Conservation (phyloP, 805 yeast genomes). For the Starmerella stellata region DNA sequence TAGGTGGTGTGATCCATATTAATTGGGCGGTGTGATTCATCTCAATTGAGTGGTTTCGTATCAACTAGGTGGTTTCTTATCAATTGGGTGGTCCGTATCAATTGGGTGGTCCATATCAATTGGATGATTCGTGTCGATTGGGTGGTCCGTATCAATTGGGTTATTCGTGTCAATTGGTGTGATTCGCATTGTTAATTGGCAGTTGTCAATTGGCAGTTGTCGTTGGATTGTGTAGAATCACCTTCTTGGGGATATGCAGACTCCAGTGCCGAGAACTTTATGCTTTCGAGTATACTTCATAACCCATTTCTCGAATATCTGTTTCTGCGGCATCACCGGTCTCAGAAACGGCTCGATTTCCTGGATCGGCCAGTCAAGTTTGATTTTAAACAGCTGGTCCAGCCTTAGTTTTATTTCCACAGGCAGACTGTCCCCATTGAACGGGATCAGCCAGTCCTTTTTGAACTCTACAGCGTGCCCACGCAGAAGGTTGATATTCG, state of each 20-base stretch:
- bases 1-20: no score
- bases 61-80: no score
- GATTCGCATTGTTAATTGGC: no score
- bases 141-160: no score
- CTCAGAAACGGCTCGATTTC: conserved; percentile 48
- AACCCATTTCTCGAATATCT: conserved; percentile 30
- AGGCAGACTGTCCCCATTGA: conserved; percentile 35
- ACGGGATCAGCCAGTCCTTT: conserved; percentile 31
- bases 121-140: no score
- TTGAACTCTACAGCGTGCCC: conserved; percentile 40
- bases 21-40: no score
- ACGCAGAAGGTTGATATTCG: conserved; percentile 35
- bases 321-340: conserved; percentile 36
- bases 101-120: no score
- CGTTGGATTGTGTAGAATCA: no score
- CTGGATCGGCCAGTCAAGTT: conserved; percentile 40
- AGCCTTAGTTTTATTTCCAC: conserved; percentile 33
- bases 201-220: no score
- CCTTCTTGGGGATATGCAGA: conserved; percentile 23
- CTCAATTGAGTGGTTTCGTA: no score
- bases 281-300: conserved; percentile 40
- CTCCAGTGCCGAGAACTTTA: conserved; percentile 27
- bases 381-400: conserved; percentile 34
- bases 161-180: no score
- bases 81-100: no score